Evolutionary conservation across 1,284 basidiomycete genomes (phyloP).

Genomic region (Paramarasmius palmivorus): DNA sequence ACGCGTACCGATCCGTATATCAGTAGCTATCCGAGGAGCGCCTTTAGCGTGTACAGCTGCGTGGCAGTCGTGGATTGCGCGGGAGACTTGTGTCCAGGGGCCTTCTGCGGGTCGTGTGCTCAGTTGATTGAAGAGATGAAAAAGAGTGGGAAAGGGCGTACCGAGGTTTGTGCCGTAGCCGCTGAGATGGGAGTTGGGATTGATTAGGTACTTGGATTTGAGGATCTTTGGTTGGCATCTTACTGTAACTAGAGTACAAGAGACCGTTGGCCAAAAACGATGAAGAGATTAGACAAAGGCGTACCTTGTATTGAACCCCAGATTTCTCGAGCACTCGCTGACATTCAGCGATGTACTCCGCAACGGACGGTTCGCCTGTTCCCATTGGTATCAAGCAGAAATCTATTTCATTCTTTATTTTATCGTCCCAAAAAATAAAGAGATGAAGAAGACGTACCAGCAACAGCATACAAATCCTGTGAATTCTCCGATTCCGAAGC

Average conservation of each 20-base stretch:
- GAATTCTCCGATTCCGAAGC: too few species aligned
- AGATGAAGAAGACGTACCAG: too few species aligned
- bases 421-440: too few species aligned
- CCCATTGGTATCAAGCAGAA: slow-evolving; percentile 86
- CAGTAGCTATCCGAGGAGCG: slow-evolving; percentile 76
- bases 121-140: not conserved
- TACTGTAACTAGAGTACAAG: slow-evolving; percentile 46
- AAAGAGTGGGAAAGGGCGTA: slow-evolving; percentile 23
- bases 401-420: too few species aligned
- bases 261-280: slow-evolving; percentile 15
- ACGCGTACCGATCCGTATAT: slow-evolving; percentile 91
- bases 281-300: slow-evolving; percentile 20
- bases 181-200: slow-evolving; percentile 37
- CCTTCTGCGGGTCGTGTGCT: slow-evolving; percentile 54
- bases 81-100: slow-evolving; percentile 78
- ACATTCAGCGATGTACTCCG: slow-evolving; percentile 76
- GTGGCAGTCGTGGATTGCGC: slow-evolving; percentile 87
- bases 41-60: slow-evolving; percentile 82
- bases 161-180: slow-evolving; percentile 91
- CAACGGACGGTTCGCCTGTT: slow-evolving; percentile 70
- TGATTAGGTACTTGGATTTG: slow-evolving; percentile 5
- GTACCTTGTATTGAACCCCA: slow-evolving; percentile 79
- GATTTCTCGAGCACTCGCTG: slow-evolving; percentile 79
- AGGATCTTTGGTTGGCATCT: slow-evolving; percentile 55
- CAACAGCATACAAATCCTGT: too few species aligned